These are phyloP conservation scores for Collybia sp. DNA, from an alignment of 768 basidiomycete genomes.

Conservation along the genomic window DNA sequence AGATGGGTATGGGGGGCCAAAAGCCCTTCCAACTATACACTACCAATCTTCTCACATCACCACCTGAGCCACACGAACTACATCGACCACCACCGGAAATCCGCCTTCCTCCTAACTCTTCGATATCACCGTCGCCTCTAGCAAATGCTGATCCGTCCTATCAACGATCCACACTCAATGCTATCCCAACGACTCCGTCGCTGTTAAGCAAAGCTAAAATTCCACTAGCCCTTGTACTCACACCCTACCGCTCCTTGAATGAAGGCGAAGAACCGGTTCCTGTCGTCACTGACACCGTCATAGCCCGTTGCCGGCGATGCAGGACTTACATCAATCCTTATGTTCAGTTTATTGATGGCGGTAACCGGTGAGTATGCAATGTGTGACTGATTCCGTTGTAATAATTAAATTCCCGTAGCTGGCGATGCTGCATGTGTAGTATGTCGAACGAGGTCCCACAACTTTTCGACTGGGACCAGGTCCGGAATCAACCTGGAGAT, in stretches of 20 bases:
- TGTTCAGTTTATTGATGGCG: constrained; percentile 96
- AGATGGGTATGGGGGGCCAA: constrained; percentile 82
- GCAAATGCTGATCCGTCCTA: constrained; percentile 90
- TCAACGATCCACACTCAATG: constrained; percentile 86
- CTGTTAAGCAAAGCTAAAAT: constrained; percentile 87
- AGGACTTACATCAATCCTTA: constrained; percentile 97
- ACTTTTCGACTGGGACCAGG: constrained; percentile 97
- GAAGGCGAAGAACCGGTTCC: constrained; percentile 83
- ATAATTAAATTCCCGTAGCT: constrained; percentile 37
- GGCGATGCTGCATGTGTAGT: constrained; percentile 99
- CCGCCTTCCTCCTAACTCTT: constrained; percentile 79
- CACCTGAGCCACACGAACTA: constrained; percentile 87
- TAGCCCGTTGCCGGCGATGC: constrained; percentile 93
- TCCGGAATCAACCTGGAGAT: constrained; percentile 89
- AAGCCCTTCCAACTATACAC: constrained; percentile 79
- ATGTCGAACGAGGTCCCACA: constrained; percentile 98
- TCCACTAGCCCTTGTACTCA: constrained; percentile 84
- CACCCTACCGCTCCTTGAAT: constrained; percentile 84
- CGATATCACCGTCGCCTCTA: constrained; percentile 68
- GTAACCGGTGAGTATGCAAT: constrained; percentile 61
- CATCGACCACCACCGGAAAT: constrained; percentile 84
- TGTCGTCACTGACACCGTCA: constrained; percentile 90
- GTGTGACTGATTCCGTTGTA: background rate
- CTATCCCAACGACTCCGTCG: constrained; percentile 88
- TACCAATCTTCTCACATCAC: constrained; percentile 88